Conservation (phyloP, 495 filamentous ascomycete genomes). For the Xylaria castorea region DNA sequence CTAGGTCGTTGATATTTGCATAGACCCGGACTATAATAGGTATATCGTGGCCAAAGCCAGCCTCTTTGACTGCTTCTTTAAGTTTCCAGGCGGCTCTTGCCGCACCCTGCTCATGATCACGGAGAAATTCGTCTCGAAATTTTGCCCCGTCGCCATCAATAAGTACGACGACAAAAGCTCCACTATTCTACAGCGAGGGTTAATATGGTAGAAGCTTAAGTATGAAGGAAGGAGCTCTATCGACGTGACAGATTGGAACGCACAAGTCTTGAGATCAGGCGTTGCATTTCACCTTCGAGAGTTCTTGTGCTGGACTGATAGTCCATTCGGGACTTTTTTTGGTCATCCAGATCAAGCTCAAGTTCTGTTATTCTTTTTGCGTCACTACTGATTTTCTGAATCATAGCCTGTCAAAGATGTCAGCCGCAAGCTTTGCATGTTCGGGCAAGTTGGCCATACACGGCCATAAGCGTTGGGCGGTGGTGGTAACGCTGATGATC, state of each 20-base stretch:
- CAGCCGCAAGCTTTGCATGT: neutral
- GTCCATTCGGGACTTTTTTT: conserved; percentile 35
- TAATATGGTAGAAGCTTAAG: conserved; percentile 15
- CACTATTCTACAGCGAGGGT: conserved; percentile 33
- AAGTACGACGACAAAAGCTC: conserved; percentile 42
- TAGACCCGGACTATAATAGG: conserved; percentile 44
- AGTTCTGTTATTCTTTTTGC: conserved; percentile 37
- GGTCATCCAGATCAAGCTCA: conserved; percentile 42
- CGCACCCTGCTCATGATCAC: conserved; percentile 37
- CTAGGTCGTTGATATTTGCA: conserved; percentile 43
- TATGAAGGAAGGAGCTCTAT: neutral
- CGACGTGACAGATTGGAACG: conserved; percentile 20
- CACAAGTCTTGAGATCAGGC: conserved; percentile 38
- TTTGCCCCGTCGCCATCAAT: conserved; percentile 45
- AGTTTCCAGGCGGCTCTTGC: conserved; percentile 39
- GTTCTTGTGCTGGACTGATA: conserved; percentile 34
- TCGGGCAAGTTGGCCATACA: neutral
- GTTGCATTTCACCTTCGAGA: conserved; percentile 35
- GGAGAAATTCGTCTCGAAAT: conserved; percentile 42
- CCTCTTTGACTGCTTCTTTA: conserved; percentile 41
- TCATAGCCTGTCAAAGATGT: conserved; percentile 24
- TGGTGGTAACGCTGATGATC: neutral
- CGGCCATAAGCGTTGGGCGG: neutral
- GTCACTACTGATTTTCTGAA: conserved; percentile 26
- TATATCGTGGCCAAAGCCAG: conserved; percentile 36